These are phyloP conservation scores for Xylaria longipes DNA, from an alignment of 495 filamentous ascomycete genomes.

Conservation along the genomic window DNA sequence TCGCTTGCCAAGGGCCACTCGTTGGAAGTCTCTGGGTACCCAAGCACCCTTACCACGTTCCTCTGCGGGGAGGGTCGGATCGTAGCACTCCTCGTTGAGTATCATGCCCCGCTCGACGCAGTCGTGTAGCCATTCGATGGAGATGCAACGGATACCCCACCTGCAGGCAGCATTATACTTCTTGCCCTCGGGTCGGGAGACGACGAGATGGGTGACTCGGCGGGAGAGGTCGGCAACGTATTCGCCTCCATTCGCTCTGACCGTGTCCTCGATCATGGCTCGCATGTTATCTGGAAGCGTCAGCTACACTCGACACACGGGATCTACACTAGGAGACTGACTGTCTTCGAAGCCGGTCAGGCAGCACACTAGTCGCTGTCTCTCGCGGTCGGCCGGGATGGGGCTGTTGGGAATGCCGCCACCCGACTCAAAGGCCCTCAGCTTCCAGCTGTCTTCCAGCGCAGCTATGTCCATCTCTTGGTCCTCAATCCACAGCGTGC, in stretches of 20 bases:
- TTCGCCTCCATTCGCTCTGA: conserved; percentile 72
- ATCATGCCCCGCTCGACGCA: conserved; percentile 92
- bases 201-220: conserved; percentile 85
- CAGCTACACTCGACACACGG: conserved; percentile 19
- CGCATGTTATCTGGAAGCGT: conserved; percentile 66
- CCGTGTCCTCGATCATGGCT: conserved; percentile 65
- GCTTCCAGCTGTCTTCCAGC: conserved; percentile 53
- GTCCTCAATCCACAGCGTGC: conserved; percentile 80
- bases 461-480: conserved; percentile 75
- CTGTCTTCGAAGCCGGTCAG: conserved; percentile 90
- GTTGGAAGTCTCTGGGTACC: conserved; percentile 60
- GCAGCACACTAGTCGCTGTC: conserved; percentile 71
- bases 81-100: conserved; percentile 82
- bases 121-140: conserved; percentile 83
- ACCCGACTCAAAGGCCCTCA: conserved; percentile 50
- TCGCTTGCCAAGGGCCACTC: conserved; percentile 48
- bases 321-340: conserved; percentile 48
- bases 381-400: conserved; percentile 32
- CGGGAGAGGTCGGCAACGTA: conserved; percentile 89
- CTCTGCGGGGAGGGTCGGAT: conserved; percentile 69
- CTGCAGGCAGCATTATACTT: conserved; percentile 86
- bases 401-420: conserved; percentile 40
- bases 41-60: conserved; percentile 82
- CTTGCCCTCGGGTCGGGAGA: conserved; percentile 74
- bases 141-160: conserved; percentile 81